phyloP scores from a whole-genome alignment of 1,284 basidiomycete species.

The Apiotrichum laibachii region DNA sequence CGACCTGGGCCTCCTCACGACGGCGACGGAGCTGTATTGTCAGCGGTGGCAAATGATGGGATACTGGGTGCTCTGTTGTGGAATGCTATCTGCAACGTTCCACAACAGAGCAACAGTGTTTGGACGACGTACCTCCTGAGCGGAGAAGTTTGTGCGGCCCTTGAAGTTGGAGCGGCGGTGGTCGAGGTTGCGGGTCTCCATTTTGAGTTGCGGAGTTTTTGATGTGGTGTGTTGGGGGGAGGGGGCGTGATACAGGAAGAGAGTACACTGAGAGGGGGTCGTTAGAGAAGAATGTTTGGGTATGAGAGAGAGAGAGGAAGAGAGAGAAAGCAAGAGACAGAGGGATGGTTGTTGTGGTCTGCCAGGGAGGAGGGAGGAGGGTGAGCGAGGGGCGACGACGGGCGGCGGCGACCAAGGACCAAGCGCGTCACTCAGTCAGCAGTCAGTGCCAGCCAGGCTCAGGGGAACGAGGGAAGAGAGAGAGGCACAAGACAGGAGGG shows the following conservation, averaged over 20 bases:
- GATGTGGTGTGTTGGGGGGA: background rate
- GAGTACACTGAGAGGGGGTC: no score
- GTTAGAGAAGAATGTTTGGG: no score
- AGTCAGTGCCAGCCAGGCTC: no score
- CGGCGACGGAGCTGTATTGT: constrained; percentile 69
- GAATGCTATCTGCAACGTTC: background rate
- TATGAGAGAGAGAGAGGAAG: background rate
- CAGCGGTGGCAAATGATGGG: constrained; percentile 5
- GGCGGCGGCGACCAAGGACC: no score
- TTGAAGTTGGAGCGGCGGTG: constrained; percentile 52
- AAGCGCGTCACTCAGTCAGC: no score
- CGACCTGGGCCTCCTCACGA: constrained; percentile 94
- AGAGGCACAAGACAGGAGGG: no score
- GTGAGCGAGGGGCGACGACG: no score
- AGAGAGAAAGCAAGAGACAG: background rate
- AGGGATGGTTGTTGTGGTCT: no score
- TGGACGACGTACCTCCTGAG: constrained; percentile 42
- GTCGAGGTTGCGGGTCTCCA: constrained; percentile 47
- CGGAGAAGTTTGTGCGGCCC: constrained; percentile 52
- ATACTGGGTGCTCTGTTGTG: background rate
- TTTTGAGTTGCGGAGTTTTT: constrained; percentile 6
- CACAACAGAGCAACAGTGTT: no score
- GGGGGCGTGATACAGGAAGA: background rate
- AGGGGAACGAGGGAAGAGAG: no score
- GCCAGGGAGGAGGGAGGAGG: no score